Evolutionary conservation across 2,329 filamentous ascomycete species (phyloP), one percentile per base, ranked within the genome.

Genomic region (Cytospora piceicola): DNA sequence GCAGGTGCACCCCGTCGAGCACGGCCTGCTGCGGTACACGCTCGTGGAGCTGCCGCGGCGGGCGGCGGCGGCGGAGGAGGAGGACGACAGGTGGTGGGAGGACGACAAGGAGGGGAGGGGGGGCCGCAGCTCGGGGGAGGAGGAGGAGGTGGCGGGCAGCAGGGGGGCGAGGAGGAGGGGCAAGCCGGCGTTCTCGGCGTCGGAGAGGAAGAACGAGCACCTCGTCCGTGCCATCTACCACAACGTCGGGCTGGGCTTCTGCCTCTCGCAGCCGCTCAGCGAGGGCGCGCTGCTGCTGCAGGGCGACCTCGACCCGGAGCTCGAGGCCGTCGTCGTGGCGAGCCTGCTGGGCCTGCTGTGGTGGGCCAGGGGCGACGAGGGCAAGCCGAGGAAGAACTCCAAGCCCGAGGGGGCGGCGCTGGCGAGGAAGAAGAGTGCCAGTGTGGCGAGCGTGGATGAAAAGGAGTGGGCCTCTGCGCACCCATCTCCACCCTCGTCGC

Each of bases 1-100:
- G 67, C 67, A 68, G 61, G 61, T 67, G 4, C 67, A 68, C 51
- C 64, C 67, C 29, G 54, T 52, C 39, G 67, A 68, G 61, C 64
- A 67, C 22, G 67, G 67, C 12, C 51, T 60, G 61, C 51, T 67
- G 42, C 36, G 67, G 36, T 68, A 68, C 51, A 64, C 67, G 27
- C 67, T 68, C 2, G 63, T 68, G 2, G 64, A 67, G 57, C 39
- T 68, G 2, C 63, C 58, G 42, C 11, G 7, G 22, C 34, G 4
- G n/a, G 24, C 6, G 17, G 4, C 34, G 4, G n/a, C n/a, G n/a
- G n/a, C n/a, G n/a, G n/a, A n/a, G n/a, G n/a, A n/a, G n/a, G 27
- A 8, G 59, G 61, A 57, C 12, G 53, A 63, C 2, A 27, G 27
- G 6, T 63, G 61, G 61, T 63, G 61, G 61, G 61, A 63, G 53